These are phyloP conservation scores for Tolypocladium inflatum DNA, from an alignment of 2,329 filamentous ascomycete species.

Conservation along the genomic window DNA sequence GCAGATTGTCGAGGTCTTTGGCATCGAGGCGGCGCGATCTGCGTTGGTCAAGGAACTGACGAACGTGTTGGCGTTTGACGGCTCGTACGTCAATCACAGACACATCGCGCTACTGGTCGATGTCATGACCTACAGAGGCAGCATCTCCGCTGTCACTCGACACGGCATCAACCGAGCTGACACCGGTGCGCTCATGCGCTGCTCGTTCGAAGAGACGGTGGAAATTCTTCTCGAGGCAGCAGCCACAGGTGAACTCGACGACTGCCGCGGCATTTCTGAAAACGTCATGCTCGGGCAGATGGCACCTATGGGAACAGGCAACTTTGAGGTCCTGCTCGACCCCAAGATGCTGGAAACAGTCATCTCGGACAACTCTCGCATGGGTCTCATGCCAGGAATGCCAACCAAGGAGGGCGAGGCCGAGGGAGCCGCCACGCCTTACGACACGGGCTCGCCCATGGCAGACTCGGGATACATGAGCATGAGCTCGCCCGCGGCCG, in stretches of 20 bases:
- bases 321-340: conserved; percentile 89
- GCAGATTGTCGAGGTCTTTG: conserved; percentile 88
- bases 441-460: conserved; percentile 79
- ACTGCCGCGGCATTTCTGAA: conserved; percentile 96
- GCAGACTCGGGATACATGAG: conserved; percentile 59
- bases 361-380: conserved; percentile 83
- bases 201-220: conserved; percentile 98
- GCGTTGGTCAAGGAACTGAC: conserved; percentile 83
- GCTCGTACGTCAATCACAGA: conserved; percentile 98
- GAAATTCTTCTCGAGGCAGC: conserved; percentile 96
- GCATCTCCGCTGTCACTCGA: conserved; percentile 91
- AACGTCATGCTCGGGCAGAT: conserved; percentile 98
- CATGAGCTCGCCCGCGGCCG: conserved; percentile 52
- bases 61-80: conserved; percentile 91
- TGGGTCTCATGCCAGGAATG: conserved; percentile 72
- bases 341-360: conserved; percentile 93
- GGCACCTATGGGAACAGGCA: conserved; percentile 92
- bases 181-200: conserved; percentile 96
- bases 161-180: conserved; percentile 98
- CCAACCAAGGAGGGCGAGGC: conserved; percentile 65
- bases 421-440: conserved; percentile 85
- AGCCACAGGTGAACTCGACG: conserved; percentile 87
- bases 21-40: conserved; percentile 87
- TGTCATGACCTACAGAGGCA: conserved; percentile 93
- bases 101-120: conserved; percentile 92